Conservation (phyloP, 805 yeast genomes). For the Yamadazyma akitaensis region DNA sequence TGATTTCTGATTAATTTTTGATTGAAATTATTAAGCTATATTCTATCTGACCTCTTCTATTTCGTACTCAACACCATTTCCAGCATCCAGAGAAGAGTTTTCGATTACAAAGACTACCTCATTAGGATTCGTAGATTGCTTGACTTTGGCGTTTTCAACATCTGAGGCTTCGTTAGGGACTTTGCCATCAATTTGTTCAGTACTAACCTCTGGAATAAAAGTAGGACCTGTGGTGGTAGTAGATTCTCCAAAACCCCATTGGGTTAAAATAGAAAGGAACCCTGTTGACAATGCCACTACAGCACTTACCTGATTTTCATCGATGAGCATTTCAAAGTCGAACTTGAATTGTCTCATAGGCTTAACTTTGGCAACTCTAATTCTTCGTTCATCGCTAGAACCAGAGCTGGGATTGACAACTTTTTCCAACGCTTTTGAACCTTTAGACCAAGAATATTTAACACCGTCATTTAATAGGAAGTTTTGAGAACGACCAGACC, state of each 20-base stretch:
- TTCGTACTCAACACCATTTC: slow-evolving; percentile 5
- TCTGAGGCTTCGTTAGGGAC: not conserved
- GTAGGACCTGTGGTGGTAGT: slow-evolving; percentile 57
- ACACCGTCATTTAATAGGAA: slow-evolving; percentile 53
- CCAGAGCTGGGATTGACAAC: slow-evolving; percentile 51
- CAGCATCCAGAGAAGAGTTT: slow-evolving; percentile 8
- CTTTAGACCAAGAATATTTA: slow-evolving; percentile 54
- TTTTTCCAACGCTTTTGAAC: slow-evolving; percentile 49
- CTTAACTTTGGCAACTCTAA: slow-evolving; percentile 52
- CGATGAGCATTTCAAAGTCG: slow-evolving; percentile 57
- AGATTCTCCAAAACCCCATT: slow-evolving; percentile 58
- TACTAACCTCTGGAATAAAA: slow-evolving; percentile 13
- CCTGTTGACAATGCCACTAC: slow-evolving; percentile 58
- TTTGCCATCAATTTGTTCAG: not conserved
- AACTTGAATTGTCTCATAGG: slow-evolving; percentile 56
- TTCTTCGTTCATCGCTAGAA: slow-evolving; percentile 51
- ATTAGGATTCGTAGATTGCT: not conserved
- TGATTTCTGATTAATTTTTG: not conserved
- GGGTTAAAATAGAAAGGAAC: slow-evolving; percentile 61
- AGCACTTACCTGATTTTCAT: slow-evolving; percentile 44
- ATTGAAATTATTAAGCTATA: not conserved
- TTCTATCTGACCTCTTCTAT: slow-evolving; percentile 5
- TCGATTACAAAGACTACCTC: slow-evolving; percentile 25
- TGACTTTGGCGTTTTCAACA: not conserved
- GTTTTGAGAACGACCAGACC: slow-evolving; percentile 30